Conservation (phyloP, 352 stramenopile genomes). For the Phytophthora litchii region DNA sequence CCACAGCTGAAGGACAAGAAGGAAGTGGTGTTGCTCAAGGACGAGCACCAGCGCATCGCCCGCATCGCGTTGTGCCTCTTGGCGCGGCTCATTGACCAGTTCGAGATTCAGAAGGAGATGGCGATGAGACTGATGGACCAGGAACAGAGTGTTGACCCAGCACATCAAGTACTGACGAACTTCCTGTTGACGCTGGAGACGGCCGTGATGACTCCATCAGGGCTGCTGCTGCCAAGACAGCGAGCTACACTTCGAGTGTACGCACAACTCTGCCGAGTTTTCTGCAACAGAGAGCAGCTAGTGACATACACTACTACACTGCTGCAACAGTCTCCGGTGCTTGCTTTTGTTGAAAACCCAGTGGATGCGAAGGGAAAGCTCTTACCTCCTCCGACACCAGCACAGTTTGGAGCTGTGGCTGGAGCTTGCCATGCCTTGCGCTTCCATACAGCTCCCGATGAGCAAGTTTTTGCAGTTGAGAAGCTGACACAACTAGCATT, state of each 20-base stretch:
- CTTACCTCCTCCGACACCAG: slow-evolving; percentile 29
- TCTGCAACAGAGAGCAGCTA: slow-evolving; percentile 54
- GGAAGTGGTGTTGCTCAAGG: slow-evolving; percentile 28
- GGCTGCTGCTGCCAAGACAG: slow-evolving; percentile 48
- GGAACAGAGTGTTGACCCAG: slow-evolving; percentile 55
- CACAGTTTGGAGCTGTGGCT: slow-evolving; percentile 54
- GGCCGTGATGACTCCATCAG: slow-evolving; percentile 52
- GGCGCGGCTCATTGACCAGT: slow-evolving; percentile 65
- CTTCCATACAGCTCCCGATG: slow-evolving; percentile 47
- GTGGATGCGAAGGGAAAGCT: slow-evolving; percentile 57
- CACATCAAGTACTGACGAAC: slow-evolving; percentile 41
- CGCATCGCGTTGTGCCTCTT: slow-evolving; percentile 69
- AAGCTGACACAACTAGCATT: slow-evolving; percentile 62
- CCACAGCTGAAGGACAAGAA: slow-evolving; percentile 83
- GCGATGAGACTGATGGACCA: slow-evolving; percentile 8
- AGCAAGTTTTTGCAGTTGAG: slow-evolving; percentile 44
- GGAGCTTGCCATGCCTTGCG: slow-evolving; percentile 65
- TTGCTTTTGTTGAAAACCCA: slow-evolving; percentile 26
- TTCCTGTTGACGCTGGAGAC: slow-evolving; percentile 61
- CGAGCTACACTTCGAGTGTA: slow-evolving; percentile 64
- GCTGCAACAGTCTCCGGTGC: slow-evolving; percentile 61
- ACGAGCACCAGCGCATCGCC: slow-evolving; percentile 72
- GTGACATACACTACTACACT: slow-evolving; percentile 42
- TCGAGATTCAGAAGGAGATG: slow-evolving; percentile 45
- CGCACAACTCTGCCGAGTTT: slow-evolving; percentile 56